These are phyloP conservation scores for Apiotrichum domesticum DNA, from an alignment of 1,284 basidiomycete species.

Conservation along the genomic window DNA sequence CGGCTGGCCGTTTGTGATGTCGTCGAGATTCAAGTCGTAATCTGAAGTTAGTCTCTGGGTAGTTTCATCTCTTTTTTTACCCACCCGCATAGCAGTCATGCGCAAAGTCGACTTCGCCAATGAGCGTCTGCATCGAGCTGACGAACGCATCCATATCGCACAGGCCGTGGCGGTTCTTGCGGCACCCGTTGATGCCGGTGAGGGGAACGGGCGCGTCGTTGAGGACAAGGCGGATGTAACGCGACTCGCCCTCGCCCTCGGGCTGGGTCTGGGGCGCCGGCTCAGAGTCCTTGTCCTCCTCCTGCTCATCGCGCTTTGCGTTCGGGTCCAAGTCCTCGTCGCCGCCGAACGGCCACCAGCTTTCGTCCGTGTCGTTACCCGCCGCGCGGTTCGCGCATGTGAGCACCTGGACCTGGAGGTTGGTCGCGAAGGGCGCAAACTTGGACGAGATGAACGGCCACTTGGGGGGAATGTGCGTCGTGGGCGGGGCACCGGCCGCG, in stretches of 20 bases:
- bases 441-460: slow-evolving; percentile 47
- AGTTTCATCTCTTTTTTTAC: not conserved
- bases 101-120: slow-evolving; percentile 48
- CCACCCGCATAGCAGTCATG: slow-evolving; percentile 27
- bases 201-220: slow-evolving; percentile 61
- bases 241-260: slow-evolving; percentile 2
- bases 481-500: slow-evolving; percentile 61
- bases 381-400: slow-evolving; percentile 41
- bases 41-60: not conserved
- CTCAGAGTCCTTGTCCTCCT: slow-evolving; percentile 1
- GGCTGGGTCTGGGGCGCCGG: not conserved
- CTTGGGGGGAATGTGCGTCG: slow-evolving; percentile 60
- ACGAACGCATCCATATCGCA: slow-evolving; percentile 57
- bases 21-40: slow-evolving; percentile 5
- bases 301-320: not conserved
- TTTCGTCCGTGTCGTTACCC: not conserved
- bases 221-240: slow-evolving; percentile 51
- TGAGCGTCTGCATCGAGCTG: slow-evolving; percentile 50
- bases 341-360: not conserved
- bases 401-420: slow-evolving; percentile 59
- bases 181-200: slow-evolving; percentile 56
- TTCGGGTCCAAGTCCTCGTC: slow-evolving; percentile 1
- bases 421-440: slow-evolving; percentile 53
- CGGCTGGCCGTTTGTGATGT: not conserved
- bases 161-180: slow-evolving; percentile 53